Base-by-base conservation (phyloP, 1,139 yeast genomes). In the Scheffersomyces quercinus region DNA sequence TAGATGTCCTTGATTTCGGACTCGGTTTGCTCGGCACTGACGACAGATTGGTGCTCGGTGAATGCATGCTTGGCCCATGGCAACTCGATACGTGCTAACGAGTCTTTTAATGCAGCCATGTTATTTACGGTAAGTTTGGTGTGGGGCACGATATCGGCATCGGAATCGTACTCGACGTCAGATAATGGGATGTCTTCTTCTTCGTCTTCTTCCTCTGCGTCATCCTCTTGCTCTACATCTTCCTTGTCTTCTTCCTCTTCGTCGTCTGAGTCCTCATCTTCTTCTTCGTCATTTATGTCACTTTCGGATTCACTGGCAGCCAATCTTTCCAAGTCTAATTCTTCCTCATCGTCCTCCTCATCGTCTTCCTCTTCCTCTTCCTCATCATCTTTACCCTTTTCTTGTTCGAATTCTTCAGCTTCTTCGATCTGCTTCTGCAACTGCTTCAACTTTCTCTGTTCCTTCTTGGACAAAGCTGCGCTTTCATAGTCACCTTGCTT, bases 141-240 rank as follows among this genome's bases (percentile, higher is more conserved):
- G 68, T 86, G 83, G 40, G 99, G 97, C 28, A 91, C 87, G 32
- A 87, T 79, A 60, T 89, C 96, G 12, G 95, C 95, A 58, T 88
- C 96, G 4, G 88, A 85, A 56, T 86, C 95, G 37, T 84, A 68
- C 58, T 87, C 95, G 34, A 83, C 95, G 46, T 86, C 93, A 1
- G 91, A 85, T 44, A 85, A 74, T 36, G 91, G 85, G 36, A 86
- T 73, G 51, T 85, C 93, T 56, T 84, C 87, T 47, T 76, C 75
- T 36, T 55, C 69, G 26, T 65, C 71, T n/a, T 69, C 77, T 33
- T 69, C 75, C 32, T 68, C 14, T 13, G 14, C 73, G 12, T 68
- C 74, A 4, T 60, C 64, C 26, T 61, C 68, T 4, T 65, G 68
- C 1, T 68, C 78, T 5, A 65, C 79, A 0, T 66, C 75, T 0